Conservation (phyloP, 768 basidiomycete genomes). For the Mycena capillaripes region DNA sequence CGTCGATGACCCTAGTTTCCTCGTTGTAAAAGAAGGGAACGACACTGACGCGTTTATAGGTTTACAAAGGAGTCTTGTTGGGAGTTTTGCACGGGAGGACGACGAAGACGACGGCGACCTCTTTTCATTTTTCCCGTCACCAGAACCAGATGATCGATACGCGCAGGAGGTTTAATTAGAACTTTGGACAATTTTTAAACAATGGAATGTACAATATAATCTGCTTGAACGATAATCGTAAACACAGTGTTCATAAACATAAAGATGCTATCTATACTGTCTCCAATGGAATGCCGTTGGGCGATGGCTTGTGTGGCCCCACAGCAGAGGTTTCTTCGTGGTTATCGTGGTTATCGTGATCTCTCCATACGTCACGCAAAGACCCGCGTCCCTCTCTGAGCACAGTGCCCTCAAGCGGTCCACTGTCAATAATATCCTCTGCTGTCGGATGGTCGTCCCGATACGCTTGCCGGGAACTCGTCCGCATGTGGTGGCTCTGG, state of each 20-base stretch:
- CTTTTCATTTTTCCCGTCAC: not conserved
- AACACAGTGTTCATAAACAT: not conserved
- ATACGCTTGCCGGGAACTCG: constrained; percentile 21
- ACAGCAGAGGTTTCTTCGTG: constrained; percentile 35
- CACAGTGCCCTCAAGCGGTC: constrained; percentile 50
- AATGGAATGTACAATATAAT: constrained; percentile 6
- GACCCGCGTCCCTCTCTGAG: constrained; percentile 44
- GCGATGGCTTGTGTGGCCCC: not conserved
- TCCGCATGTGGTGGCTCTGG: constrained; percentile 50
- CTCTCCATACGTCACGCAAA: constrained; percentile 45
- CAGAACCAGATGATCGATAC: constrained; percentile 25
- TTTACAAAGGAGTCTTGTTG: constrained; percentile 19
- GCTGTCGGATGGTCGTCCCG: constrained; percentile 35
- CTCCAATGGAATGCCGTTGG: constrained; percentile 25
- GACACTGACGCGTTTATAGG: constrained; percentile 67
- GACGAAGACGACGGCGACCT: constrained; percentile 44
- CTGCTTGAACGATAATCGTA: too few relatives aligned
- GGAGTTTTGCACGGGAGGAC: constrained; percentile 31
- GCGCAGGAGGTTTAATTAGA: constrained; percentile 29
- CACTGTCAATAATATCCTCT: constrained; percentile 22
- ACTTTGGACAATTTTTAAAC: too few relatives aligned
- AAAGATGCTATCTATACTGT: constrained; percentile 9
- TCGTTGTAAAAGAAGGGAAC: constrained; percentile 64
- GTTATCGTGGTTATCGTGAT: constrained; percentile 40
- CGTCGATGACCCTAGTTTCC: constrained; percentile 35